Conservation (phyloP, 257 asterid genomes). For the Forsythia viridissima region DNA sequence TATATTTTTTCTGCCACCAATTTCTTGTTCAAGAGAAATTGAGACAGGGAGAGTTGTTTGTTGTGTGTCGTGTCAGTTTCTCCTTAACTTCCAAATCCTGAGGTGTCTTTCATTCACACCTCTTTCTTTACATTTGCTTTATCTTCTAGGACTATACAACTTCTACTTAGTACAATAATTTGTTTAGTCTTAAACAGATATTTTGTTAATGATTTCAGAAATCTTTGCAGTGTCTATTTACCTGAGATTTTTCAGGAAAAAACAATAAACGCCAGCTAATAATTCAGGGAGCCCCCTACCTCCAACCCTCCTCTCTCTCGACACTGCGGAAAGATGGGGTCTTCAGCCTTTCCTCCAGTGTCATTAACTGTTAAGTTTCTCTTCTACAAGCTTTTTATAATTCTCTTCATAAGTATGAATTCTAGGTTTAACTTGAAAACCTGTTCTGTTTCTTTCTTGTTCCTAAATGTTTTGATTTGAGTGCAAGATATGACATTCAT, state of each 20-base stretch:
- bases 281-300: too few relatives aligned
- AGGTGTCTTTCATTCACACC: conserved; percentile 5
- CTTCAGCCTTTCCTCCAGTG: not conserved
- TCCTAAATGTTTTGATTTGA: conserved; percentile 10
- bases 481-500: too few relatives aligned
- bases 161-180: conserved; percentile 4
- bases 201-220: conserved; percentile 12
- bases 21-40: not conserved
- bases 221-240: conserved; percentile 24
- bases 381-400: not conserved
- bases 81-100: conserved; percentile 34
- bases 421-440: conserved; percentile 1
- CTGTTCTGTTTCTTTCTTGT: not conserved
- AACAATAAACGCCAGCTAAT: too few relatives aligned
- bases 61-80: conserved; percentile 27
- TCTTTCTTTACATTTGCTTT: not conserved
- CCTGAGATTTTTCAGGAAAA: conserved; percentile 33
- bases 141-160: not conserved
- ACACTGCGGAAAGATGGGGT: too few relatives aligned
- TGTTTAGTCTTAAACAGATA: conserved; percentile 14
- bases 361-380: conserved; percentile 39
- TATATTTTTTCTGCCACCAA: too few relatives aligned
- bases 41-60: not conserved
- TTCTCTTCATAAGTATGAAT: conserved; percentile 25
- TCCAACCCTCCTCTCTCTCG: too few relatives aligned